Base-by-base conservation (phyloP, 306 rosid genomes). In the Myrica gale region DNA sequence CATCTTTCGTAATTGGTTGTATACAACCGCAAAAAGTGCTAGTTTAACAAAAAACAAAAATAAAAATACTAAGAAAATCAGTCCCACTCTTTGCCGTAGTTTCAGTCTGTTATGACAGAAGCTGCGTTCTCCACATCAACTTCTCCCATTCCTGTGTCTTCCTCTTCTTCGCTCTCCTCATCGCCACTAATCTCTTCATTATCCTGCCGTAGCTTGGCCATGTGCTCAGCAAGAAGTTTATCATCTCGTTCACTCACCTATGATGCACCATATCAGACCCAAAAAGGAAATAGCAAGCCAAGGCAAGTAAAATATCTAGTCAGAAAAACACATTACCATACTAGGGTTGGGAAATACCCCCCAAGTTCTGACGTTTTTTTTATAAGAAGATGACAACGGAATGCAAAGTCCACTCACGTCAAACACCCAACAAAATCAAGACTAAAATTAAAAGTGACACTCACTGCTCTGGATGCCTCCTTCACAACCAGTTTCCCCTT, bases 191-290 rank as follows among this genome's bases (percentile, higher is more conserved):
- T 58, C 84, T 93, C 97, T 77, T 93, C 96, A 20, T 93, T 93
- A 71, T 86, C 91, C 73, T 85, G 83, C 65, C 91, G 87, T 55
- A 91, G 93, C 90, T 93, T 87, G 44, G 82, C 88, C 97, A 93
- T 93, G 87, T 88, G 91, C 69, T 91, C 96, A 1, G 90, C 88
- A 45, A 93, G 96, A 75, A 93, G 80, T 72, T 93, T 90, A 76
- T 93, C 97, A 81, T 93, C 98, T 73, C 96, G 85, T 69, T 89
- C 96, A 72, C 97, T 88, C 96, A 93, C 97, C 98, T 93, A 67
- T 57, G 63, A 82, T 74, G 68, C 83, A 80, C n/a, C 53, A 45
- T 57, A 80, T 78, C 77, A 78, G 78, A 84, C 23, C 77, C 72
- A 77, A 20, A 58, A 32, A 11, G 17, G 45, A 4, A 17, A 13